Conservation (phyloP, 2,329 filamentous ascomycete genomes). For the Seiridium cupressi region DNA sequence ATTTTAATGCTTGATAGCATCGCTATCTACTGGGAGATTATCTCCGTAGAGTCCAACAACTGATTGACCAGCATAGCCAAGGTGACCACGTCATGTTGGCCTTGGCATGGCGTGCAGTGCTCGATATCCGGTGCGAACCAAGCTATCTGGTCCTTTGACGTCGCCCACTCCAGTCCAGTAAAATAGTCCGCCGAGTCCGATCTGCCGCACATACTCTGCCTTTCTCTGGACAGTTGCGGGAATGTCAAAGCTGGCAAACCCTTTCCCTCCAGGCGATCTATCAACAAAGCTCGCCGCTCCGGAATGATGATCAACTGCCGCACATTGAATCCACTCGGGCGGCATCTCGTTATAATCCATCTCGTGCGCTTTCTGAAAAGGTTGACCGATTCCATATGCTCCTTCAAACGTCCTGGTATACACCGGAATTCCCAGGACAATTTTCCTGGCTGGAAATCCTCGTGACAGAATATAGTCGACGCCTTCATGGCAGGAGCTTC, state of each 20-base stretch:
- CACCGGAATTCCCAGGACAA: conserved; percentile 61
- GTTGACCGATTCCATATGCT: conserved; percentile 51
- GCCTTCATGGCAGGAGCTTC: conserved; percentile 51
- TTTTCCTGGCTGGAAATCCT: conserved; percentile 55
- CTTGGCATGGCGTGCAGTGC: conserved; percentile 38
- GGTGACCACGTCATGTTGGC: background rate
- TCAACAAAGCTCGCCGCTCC: conserved; percentile 59
- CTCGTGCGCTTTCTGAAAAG: conserved; percentile 46
- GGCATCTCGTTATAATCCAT: conserved; percentile 65
- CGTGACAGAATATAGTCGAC: conserved; percentile 51
- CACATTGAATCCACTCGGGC: conserved; percentile 40
- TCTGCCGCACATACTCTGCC: conserved; percentile 54
- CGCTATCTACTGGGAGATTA: background rate
- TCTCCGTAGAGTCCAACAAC: background rate
- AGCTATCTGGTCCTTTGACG: conserved; percentile 48
- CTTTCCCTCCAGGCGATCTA: conserved; percentile 24
- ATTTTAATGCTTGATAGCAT: too few species aligned
- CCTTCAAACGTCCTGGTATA: conserved; percentile 63
- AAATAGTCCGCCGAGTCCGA: conserved; percentile 60
- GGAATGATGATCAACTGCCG: conserved; percentile 45
- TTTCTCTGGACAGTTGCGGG: conserved; percentile 60
- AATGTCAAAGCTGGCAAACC: conserved; percentile 66
- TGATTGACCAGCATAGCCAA: too few species aligned
- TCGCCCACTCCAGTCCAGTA: conserved; percentile 69
- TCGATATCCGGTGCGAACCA: conserved; percentile 60